phyloP scores from a whole-genome alignment of 1,284 basidiomycete genomes.

The Phlebopus sp. region DNA sequence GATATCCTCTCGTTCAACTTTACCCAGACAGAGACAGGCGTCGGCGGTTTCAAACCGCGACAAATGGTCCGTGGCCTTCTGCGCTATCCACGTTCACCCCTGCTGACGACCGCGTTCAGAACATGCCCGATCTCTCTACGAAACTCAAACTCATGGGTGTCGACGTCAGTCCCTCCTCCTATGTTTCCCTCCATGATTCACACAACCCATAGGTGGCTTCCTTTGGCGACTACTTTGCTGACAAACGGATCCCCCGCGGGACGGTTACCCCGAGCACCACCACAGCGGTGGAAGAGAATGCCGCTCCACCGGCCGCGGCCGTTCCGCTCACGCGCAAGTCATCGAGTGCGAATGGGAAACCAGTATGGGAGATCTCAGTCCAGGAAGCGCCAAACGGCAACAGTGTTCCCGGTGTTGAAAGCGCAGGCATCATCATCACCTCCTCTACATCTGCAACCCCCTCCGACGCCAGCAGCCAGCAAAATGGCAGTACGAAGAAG shows the following conservation, averaged over 20 bases:
- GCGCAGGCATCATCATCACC: neutral
- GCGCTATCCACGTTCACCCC: slow-evolving; percentile 30
- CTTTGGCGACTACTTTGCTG: slow-evolving; percentile 78
- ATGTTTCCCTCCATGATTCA: neutral
- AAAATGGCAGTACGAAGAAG: slow-evolving; percentile 1
- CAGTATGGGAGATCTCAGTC: slow-evolving; percentile 17
- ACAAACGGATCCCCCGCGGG: slow-evolving; percentile 38
- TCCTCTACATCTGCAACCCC: neutral
- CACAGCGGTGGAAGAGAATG: too few relatives aligned
- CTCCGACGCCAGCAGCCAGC: neutral
- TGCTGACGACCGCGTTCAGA: slow-evolving; percentile 28
- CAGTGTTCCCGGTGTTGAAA: slow-evolving; percentile 7
- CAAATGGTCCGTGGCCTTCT: slow-evolving; percentile 45
- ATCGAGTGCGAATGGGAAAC: slow-evolving; percentile 1
- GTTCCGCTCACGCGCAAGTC: neutral
- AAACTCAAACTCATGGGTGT: slow-evolving; percentile 75
- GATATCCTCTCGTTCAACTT: slow-evolving; percentile 76
- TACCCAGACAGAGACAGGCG: slow-evolving; percentile 45
- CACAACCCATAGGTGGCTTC: slow-evolving; percentile 47
- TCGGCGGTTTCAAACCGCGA: slow-evolving; percentile 45
- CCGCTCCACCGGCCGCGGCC: too few relatives aligned
- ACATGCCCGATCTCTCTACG: slow-evolving; percentile 59
- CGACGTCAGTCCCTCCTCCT: slow-evolving; percentile 42
- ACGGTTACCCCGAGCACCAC: neutral
- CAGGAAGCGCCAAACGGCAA: slow-evolving; percentile 8